These are phyloP conservation scores for Jaltomata sinuosa DNA, from an alignment of 257 asterid species.

Conservation along the genomic window DNA sequence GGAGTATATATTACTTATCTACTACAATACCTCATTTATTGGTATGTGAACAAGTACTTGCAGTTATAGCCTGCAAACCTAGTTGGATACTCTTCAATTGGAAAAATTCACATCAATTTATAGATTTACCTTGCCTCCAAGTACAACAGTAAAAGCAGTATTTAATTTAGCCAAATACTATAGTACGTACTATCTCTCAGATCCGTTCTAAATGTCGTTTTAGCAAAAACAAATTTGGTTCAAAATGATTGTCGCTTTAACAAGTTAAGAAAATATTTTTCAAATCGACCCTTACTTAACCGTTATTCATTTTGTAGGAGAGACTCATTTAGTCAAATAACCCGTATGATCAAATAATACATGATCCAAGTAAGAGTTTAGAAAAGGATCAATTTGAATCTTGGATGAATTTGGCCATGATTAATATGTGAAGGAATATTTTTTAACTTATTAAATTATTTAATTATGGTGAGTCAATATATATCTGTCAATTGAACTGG, in stretches of 20 bases:
- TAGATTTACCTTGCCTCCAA: not conserved
- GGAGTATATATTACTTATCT: not conserved
- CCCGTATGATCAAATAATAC: too few relatives aligned
- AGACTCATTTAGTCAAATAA: not conserved
- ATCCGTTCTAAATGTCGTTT: not conserved
- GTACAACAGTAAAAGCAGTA: not conserved
- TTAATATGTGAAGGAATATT: too few relatives aligned
- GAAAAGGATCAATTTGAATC: not conserved
- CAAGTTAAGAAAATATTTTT: not conserved
- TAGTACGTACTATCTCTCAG: not conserved
- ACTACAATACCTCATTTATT: not conserved
- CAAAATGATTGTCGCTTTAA: not conserved
- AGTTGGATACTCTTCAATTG: not conserved
- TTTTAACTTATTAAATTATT: too few relatives aligned
- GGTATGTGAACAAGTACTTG: conserved; percentile 1
- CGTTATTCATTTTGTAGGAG: not conserved
- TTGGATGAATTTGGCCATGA: not conserved
- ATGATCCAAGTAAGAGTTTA: not conserved
- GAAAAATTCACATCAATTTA: not conserved
- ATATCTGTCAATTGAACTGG: too few relatives aligned
- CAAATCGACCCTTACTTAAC: not conserved
- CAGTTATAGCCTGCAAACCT: conserved; percentile 2
- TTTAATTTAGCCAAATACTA: not conserved
- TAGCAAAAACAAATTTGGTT: not conserved
- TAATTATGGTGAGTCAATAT: too few relatives aligned